A percentile compares a stretch with the other conserved stretches of the same genome.
Evolutionary conservation across 495 filamentous ascomycete genomes (phyloP).

Genomic region (Thozetella sp.): DNA sequence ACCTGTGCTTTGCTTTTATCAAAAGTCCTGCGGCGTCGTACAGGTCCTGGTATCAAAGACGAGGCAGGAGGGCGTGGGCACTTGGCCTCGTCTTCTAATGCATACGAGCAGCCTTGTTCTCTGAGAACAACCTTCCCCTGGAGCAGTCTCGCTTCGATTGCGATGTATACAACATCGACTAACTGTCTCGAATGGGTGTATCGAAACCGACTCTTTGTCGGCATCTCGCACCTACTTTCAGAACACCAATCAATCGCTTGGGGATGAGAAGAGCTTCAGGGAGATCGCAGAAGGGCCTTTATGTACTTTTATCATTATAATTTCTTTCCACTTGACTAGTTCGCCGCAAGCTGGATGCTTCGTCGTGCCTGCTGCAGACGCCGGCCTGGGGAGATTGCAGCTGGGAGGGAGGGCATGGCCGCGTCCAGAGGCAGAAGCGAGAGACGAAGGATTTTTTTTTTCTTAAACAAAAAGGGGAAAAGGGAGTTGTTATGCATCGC

Average conservation of each 20-base stretch:
- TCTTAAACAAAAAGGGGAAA: background rate
- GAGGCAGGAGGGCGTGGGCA: background rate
- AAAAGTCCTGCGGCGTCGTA: constrained; percentile 22
- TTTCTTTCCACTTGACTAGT: background rate
- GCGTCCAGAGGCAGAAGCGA: background rate
- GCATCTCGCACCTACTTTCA: too few species aligned
- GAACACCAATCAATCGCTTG: too few species aligned
- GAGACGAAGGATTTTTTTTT: background rate
- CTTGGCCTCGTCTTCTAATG: background rate
- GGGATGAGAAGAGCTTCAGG: background rate
- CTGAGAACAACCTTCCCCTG: background rate
- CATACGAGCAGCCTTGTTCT: background rate
- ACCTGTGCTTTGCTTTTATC: constrained; percentile 25
- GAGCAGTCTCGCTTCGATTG: too few species aligned
- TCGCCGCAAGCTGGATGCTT: background rate
- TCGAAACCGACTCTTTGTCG: background rate
- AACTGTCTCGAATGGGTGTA: too few species aligned
- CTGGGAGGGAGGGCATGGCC: background rate
- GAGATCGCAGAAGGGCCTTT: background rate
- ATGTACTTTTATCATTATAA: background rate
- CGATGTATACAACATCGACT: too few species aligned
- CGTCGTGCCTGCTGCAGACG: constrained; percentile 2
- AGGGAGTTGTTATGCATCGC: background rate
- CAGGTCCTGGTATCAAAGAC: background rate
- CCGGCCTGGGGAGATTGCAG: background rate